Conservation (phyloP, 202 grass and related monocot species). For the Carex sylvatica region DNA sequence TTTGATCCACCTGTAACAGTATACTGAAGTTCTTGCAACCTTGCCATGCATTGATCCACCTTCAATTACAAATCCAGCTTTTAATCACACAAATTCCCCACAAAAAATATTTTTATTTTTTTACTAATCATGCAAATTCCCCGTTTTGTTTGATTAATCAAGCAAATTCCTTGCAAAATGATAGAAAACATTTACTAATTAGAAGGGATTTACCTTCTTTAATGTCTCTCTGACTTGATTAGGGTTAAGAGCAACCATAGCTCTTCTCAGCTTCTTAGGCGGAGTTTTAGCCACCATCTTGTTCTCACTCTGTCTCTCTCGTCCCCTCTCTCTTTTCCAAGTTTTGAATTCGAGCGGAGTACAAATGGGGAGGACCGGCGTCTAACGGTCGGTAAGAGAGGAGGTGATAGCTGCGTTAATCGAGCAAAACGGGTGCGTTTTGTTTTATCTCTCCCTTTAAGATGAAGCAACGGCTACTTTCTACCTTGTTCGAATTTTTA, state of each 20-base stretch:
- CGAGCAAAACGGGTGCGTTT: constrained; percentile 23
- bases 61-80: constrained; percentile 3
- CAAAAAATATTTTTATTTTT: background rate
- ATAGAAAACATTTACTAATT: background rate
- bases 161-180: background rate
- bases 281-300: constrained; percentile 91
- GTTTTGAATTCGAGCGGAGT: background rate
- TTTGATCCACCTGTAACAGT: constrained; percentile 83
- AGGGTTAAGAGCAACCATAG: constrained; percentile 56
- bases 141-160: background rate
- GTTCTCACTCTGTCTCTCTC: background rate
- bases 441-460: background rate
- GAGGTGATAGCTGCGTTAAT: constrained; percentile 18
- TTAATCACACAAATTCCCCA: background rate
- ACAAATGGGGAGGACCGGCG: background rate
- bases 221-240: constrained; percentile 78
- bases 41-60: constrained; percentile 93
- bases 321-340: background rate
- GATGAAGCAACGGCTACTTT: constrained; percentile 39
- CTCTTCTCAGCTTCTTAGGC: constrained; percentile 45
- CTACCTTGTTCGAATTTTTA: background rate
- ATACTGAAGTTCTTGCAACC: constrained; percentile 97
- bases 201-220: constrained; percentile 50
- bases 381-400: constrained; percentile 8
- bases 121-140: background rate